Percentiles rank a stretch among this genome's conserved stretches.
phyloP scores from a whole-genome alignment of 805 yeast species.

The Brettanomyces sp. region DNA sequence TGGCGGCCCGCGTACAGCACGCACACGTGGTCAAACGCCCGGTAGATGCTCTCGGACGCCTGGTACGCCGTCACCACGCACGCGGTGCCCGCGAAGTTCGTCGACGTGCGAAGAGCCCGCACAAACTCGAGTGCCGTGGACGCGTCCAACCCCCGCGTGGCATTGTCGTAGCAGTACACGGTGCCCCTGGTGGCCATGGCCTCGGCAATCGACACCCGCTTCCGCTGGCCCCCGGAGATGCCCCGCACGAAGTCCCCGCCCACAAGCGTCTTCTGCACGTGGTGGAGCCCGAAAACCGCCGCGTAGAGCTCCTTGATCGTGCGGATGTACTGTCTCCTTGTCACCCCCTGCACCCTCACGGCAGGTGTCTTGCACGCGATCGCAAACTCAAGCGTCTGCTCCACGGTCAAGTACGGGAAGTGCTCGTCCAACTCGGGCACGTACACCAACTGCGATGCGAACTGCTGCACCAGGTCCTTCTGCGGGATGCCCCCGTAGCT shows the following conservation, averaged over 20 bases:
- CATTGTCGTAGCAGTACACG: conserved; percentile 55
- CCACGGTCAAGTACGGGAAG: conserved; percentile 43
- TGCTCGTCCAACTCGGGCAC: conserved; percentile 46
- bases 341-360: conserved; percentile 27
- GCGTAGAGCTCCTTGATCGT: conserved; percentile 36
- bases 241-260: conserved; percentile 60
- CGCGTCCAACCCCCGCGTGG: conserved; percentile 61
- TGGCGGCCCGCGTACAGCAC: conserved; percentile 53
- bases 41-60: conserved; percentile 54
- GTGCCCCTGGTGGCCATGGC: conserved; percentile 44
- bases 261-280: conserved; percentile 50
- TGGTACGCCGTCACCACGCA: conserved; percentile 58
- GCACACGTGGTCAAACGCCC: conserved; percentile 49
- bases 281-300: conserved; percentile 46
- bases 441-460: conserved; percentile 34
- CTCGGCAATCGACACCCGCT: conserved; percentile 60
- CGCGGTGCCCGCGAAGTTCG: conserved; percentile 44
- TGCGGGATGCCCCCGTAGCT: conserved; percentile 39
- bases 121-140: conserved; percentile 62
- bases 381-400: conserved; percentile 45
- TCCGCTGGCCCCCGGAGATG: conserved; percentile 63
- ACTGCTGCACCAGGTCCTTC: conserved; percentile 11
- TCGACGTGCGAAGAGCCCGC: conserved; percentile 48
- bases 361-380: conserved; percentile 47
- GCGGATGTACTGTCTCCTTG: conserved; percentile 31